These are phyloP conservation scores for Penicillium argentinense DNA, from an alignment of 495 filamentous ascomycete species.

Conservation along the genomic window DNA sequence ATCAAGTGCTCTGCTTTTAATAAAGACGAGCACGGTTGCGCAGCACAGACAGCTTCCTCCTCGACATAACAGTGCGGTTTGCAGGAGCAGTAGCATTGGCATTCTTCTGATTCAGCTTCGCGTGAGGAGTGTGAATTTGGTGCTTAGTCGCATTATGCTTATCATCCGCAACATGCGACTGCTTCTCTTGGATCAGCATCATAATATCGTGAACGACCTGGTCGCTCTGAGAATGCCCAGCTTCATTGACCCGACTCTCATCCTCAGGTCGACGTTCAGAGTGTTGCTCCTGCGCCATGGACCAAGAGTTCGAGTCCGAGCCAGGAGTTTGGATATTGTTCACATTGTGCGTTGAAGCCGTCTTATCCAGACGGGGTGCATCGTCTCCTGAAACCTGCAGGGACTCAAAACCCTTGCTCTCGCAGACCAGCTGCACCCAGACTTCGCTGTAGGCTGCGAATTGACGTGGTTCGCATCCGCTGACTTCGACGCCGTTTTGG, in stretches of 20 bases:
- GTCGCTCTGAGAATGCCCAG: constrained; percentile 25
- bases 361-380: constrained; percentile 16
- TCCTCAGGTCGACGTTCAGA: constrained; percentile 20
- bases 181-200: constrained; percentile 19
- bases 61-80: constrained; percentile 17
- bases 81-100: constrained; percentile 22
- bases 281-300: constrained; percentile 9
- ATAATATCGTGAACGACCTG: constrained; percentile 20
- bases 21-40: constrained; percentile 20
- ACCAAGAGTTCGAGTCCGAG: constrained; percentile 24
- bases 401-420: constrained; percentile 1
- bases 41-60: constrained; percentile 24
- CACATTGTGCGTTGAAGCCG: constrained; percentile 4
- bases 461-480: constrained; percentile 25
- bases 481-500: constrained; percentile 23
- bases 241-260: constrained; percentile 22
- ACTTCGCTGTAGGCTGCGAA: constrained; percentile 32
- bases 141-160: constrained; percentile 18
- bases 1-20: constrained; percentile 2
- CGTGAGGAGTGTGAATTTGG: constrained; percentile 12
- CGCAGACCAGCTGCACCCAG: constrained; percentile 37
- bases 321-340: constrained; percentile 25
- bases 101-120: constrained; percentile 12
- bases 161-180: constrained; percentile 14
- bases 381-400: constrained; percentile 3